These are phyloP conservation scores for Platanthera zijinensis DNA, from an alignment of 106 monocot genomes.

Conservation along the genomic window DNA sequence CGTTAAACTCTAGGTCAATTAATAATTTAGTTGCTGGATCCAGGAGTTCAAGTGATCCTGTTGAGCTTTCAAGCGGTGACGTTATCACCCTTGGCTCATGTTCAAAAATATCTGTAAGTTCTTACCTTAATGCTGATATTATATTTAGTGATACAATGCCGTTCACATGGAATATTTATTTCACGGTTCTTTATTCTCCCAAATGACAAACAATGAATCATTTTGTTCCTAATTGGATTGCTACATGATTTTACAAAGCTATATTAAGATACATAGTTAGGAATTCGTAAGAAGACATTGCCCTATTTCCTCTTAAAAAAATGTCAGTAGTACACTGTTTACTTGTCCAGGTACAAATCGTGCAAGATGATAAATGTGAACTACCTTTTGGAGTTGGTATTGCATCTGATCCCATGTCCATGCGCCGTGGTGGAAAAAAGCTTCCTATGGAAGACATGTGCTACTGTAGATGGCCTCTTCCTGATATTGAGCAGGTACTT, in stretches of 20 bases:
- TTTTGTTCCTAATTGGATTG: background rate
- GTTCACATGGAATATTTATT: background rate
- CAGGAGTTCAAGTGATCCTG: constrained; percentile 56
- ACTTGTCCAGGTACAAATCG: constrained; percentile 49
- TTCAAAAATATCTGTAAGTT: constrained; percentile 74
- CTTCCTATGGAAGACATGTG: constrained; percentile 88
- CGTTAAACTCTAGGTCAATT: constrained; percentile 58
- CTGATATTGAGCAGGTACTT: constrained; percentile 64
- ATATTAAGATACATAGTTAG: background rate
- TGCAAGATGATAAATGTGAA: constrained; percentile 19
- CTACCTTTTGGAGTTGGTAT: constrained; percentile 59
- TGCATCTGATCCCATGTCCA: constrained; percentile 86
- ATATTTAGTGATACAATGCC: too few species aligned
- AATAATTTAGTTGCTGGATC: constrained; percentile 47
- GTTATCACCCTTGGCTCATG: constrained; percentile 74
- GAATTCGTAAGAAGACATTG: background rate
- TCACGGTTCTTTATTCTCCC: background rate
- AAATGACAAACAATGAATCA: background rate
- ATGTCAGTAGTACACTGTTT: background rate
- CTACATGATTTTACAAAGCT: background rate
- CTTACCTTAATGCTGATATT: too few species aligned
- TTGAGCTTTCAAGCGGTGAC: constrained; percentile 68
- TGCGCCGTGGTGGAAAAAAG: constrained; percentile 65
- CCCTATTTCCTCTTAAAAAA: background rate
- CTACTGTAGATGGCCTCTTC: constrained; percentile 70